Base-by-base conservation (phyloP, 2,329 filamentous ascomycete species). In the Aspergillus hiratsukae region DNA sequence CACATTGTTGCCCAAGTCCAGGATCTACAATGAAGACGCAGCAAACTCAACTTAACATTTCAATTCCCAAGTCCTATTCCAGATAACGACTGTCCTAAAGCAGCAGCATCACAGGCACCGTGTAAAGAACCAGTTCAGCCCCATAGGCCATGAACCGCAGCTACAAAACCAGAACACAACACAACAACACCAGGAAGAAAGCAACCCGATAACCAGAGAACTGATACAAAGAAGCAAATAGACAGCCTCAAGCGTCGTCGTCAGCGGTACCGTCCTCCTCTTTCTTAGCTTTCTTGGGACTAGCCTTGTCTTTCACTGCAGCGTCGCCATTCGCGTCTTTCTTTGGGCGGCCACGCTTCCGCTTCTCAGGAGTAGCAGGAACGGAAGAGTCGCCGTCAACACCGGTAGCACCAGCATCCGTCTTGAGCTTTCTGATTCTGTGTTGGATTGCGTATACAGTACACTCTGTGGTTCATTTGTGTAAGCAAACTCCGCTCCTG, bases 381-480 rank as follows among this genome's bases (percentile, higher is more conserved):
- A 48, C 43, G 11, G 54, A 21, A 14, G 56, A 29, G 19, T 40
- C 35, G 4, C 37, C 46, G 10, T 7, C 37, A n/a, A 35, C 25
- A 3, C 3, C 27, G 9, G 21, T 27, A 9, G 29, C 31, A 4
- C 51, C 57, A 31, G 56, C 57, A 37, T 59, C 61, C 1, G 61
- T 61, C 27, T 59, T 60, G 0, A 69, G 45, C 4, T 60, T 61
- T n/a, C 55, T 52, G 10, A 70, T 56, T 11, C 66, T 58, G 48
- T 65, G 66, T 50, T 66, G 60, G 5, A 68, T 43, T 0, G 67
- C 66, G 9, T 56, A 61, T 19, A 55, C 28, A 10, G 62, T 69
- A 46, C 66, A 67, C 0, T 58, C 68, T 70, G 27, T 17, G 8
- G n/a, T 7, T 7, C 3, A 37, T 25, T 17, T 25, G 10, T n/a